Evolutionary conservation across 129 eudicot genomes (phyloP), one percentile per base, ranked within the genome.

Genomic region (Mikania micrantha): DNA sequence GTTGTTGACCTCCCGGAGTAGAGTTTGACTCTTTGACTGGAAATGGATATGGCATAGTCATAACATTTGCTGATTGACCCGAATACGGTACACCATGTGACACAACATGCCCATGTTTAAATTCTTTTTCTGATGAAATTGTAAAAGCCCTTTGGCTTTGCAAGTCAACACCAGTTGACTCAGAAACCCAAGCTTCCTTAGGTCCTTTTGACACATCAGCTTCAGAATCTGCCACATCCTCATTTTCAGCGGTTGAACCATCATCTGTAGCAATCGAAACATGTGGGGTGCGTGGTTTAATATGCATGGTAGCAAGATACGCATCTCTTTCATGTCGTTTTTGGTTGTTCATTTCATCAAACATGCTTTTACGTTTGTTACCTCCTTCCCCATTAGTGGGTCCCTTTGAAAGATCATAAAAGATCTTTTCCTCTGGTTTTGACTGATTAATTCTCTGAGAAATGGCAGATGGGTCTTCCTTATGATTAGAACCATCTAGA

Each of bases 211-310:
- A 57, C 54, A 71, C 69, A 12, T 85, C 94, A 72, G 87, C 90
- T 83, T 90, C 97, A 1, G 99, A 90, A 74, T 87, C 95, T 15
- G 93, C 99, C 44, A 94, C 90, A 32, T 90, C 99, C 61, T 94
- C 97, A 63, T 94, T 89, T 57, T 93, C 99, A 34, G 95, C 99
- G 10, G 95, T 86, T 42, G 96, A 93, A 24, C 93, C 95, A 69
- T 93, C 96, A 71, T 93, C 96, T 7, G 99, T 87, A 25, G 81
- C 83, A 58, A 93, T 73, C 29, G 96, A 84, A 11, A 84, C 86
- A 58, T 89, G 95, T 28, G 96, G 84, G 20, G 81, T 66, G 70
- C 76, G 85, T 36, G 77, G 39, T 65, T 84, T 86, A 1, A 80
- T 90, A 56, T 80, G 80, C 41, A 80, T 54, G 67, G 75, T 72